Base-by-base conservation (phyloP, 768 basidiomycete species). In the Lactarius indigo region DNA sequence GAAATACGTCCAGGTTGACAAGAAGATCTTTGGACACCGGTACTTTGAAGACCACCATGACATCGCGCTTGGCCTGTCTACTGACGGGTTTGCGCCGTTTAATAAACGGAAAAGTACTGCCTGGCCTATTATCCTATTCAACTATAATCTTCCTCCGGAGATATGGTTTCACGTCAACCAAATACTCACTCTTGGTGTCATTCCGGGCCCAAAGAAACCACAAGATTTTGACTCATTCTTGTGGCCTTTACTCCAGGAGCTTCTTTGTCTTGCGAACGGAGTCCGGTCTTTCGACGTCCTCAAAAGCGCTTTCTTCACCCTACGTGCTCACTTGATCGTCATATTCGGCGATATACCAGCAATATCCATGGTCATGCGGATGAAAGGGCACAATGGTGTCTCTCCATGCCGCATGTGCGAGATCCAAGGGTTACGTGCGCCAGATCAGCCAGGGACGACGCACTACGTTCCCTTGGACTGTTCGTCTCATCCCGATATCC, bases 31-130 rank as follows among this genome's bases (percentile, higher is more conserved):
- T 3, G 20, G 42, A n/a, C 42, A 78, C 65, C 68, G 61, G 1
- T 79, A 74, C 70, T 85, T 86, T 62, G 72, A 73, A 0, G 75
- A 77, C 23, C 50, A 44, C 0, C 73, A 72, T 7, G 82, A 85
- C 60, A 72, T 85, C 26, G 81, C 82, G 1, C 73, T 85, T 8
- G 78, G 76, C 0, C 63, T 83, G 1, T 78, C 77, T 3, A 76
- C 76, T 0, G 82, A 85, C 72, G 79, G 83, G 0, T 82, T 82
- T 70, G 69, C 73, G 0, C 75, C 79, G 5, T 81, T 78, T 68
- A 77, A 78, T 41, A 67, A 73, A 1, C 71, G 73, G 0, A 73
- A 73, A 4, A 64, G 72, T 3, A 79, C 79, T 0, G 75, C 72
- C 12, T 84, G 80, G 73, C 83, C 81, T 0, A 63, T 85, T 5